Evolutionary conservation across 2,329 filamentous ascomycete genomes (phyloP).

Genomic region (Davidsoniella australis): DNA sequence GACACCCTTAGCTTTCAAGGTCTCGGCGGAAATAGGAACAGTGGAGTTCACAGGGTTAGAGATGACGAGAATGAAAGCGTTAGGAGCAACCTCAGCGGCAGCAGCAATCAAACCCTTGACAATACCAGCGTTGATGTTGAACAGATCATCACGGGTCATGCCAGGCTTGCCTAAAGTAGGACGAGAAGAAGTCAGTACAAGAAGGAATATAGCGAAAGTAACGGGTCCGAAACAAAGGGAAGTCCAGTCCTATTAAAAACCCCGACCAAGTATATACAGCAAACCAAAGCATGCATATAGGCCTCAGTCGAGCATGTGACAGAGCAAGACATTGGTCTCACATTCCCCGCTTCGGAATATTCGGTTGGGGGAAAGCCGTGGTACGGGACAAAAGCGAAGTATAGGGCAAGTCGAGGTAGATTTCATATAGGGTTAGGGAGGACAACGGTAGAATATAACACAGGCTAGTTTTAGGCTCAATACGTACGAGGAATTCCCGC

Average conservation of each 20-base stretch:
- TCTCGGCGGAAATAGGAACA: constrained; percentile 91
- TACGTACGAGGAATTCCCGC: constrained; percentile 88
- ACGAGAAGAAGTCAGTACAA: constrained; percentile 1
- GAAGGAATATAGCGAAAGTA: too few species aligned
- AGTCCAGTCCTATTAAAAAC: too few species aligned
- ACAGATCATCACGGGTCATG: constrained; percentile 98
- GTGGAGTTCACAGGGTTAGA: constrained; percentile 99
- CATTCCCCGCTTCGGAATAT: constrained; percentile 1
- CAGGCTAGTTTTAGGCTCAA: background rate
- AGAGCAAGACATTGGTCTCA: background rate
- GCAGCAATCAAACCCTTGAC: constrained; percentile 86
- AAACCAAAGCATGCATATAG: too few species aligned
- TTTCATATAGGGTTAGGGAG: background rate
- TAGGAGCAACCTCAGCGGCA: constrained; percentile 72
- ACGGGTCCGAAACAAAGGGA: too few species aligned
- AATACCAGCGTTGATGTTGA: constrained; percentile 99
- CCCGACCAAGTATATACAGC: too few species aligned
- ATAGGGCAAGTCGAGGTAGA: background rate
- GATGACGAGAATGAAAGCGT: constrained; percentile 91
- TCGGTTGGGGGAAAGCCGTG: constrained; percentile 5
- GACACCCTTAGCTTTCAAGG: constrained; percentile 80
- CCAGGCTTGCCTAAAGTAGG: constrained; percentile 68
- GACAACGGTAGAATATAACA: background rate
- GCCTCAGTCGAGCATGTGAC: too few species aligned
- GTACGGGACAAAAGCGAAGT: background rate